Evolutionary conservation across 1,284 basidiomycete genomes (phyloP), one percentile per base, ranked within the genome.

Genomic region (Cryptococcus sp.): DNA sequence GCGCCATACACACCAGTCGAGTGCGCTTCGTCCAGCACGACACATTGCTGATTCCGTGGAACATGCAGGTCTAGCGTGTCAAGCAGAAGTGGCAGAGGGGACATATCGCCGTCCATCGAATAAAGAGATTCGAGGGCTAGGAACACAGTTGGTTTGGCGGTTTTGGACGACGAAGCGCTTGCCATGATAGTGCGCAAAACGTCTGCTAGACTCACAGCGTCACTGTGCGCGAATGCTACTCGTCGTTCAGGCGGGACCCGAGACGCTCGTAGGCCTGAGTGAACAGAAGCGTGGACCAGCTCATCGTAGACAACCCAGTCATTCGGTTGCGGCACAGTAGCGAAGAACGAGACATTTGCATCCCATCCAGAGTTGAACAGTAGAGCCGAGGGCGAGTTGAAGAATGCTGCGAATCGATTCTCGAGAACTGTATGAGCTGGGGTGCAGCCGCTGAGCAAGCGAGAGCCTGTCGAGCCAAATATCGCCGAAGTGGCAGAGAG

Each of bases 301-400:
- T 88, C 89, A 74, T 99, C 94, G 72, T 87, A 89, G 13, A 97
- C 78, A 41, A 97, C 78, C 49, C 85, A 83, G 71, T 99, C 95
- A 13, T 85, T 85, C 0, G 81, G 76, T 65, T 93, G 90, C 0
- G 93, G 93, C 0, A 97, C 78, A 43, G 85, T 85, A 0, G 89
- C 82, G 79, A 96, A 94, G 74, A 97, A 85, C 0, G 89, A 89
- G 3, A 88, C 88, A 71, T 98, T 98, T 17, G 95, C 93, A 76
- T 97, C 93, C 77, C 89, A 97, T 0, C 94, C 95, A 0, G 90
- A 93, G 76, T 93, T 95, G 84, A 96, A 97, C 17, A 98, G 82
- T 13, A 98, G 81, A 0, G 89, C 90, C 0, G 85, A 79, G 26
- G 84, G 84, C 3, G 84, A 80, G 25, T 76, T 66, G 78, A 93